Evolutionary conservation across 176 grass and related monocot species (phyloP).

Genomic region (Hordeum vulgare): DNA sequence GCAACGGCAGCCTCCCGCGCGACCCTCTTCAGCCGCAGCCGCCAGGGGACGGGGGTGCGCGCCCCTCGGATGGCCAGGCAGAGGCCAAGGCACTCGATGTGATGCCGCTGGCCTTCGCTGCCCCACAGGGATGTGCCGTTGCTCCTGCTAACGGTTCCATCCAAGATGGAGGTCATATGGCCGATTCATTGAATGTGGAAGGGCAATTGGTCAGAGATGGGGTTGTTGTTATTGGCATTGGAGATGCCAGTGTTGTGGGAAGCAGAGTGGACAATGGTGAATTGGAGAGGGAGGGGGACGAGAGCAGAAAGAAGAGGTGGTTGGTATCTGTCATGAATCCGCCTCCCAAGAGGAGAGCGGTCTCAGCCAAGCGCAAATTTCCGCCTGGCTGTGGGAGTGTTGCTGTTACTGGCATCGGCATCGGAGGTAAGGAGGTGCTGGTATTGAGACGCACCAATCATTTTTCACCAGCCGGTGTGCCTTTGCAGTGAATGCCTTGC

Average conservation of each 20-base stretch:
- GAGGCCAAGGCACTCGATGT: background rate
- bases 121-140: background rate
- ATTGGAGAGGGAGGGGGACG: background rate
- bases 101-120: background rate
- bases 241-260: background rate
- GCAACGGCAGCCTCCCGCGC: background rate
- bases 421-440: background rate
- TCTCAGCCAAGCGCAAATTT: constrained; percentile 32
- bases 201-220: background rate
- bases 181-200: background rate
- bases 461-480: background rate
- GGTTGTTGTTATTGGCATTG: background rate
- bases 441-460: background rate
- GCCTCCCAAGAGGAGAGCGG: constrained; percentile 31
- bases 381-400: constrained; percentile 40
- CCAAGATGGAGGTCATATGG: background rate
- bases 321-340: constrained; percentile 23
- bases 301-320: constrained; percentile 22
- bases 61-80: background rate
- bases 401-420: background rate
- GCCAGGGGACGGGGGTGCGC: background rate
- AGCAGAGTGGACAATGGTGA: background rate
- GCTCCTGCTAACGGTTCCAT: background rate
- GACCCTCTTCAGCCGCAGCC: background rate
- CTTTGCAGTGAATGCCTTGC: background rate